phyloP scores from a whole-genome alignment of 108 stramenopile species.

The Discostella pseudostelligera region DNA sequence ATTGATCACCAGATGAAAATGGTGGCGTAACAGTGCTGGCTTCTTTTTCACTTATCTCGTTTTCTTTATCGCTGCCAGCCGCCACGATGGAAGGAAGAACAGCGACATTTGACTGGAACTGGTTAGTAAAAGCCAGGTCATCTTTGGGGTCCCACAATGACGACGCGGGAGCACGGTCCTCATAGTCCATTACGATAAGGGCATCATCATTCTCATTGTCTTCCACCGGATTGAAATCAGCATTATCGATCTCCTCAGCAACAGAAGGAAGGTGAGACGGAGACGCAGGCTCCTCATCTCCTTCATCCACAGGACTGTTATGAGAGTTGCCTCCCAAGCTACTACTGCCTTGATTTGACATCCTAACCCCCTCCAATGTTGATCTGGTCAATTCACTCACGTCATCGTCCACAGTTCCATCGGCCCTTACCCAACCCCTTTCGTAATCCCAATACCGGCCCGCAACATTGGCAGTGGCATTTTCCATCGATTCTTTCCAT shows the following conservation, averaged over 20 bases:
- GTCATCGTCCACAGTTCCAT: constrained; percentile 35
- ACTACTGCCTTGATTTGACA: constrained; percentile 10
- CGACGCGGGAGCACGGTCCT: too few species aligned
- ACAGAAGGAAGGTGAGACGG: constrained; percentile 49
- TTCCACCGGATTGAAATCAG: constrained; percentile 17
- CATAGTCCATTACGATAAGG: too few species aligned
- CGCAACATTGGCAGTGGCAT: constrained; percentile 49
- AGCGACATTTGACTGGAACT: not conserved
- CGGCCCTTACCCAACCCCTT: constrained; percentile 55
- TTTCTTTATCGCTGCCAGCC: constrained; percentile 2
- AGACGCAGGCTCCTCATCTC: not conserved
- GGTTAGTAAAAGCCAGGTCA: not conserved
- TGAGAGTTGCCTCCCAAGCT: too few species aligned
- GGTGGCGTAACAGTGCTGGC: constrained; percentile 1
- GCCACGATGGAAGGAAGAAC: not conserved
- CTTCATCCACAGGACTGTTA: too few species aligned
- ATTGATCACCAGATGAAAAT: not conserved
- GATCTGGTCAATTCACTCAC: constrained; percentile 34
- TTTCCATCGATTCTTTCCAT: constrained; percentile 79
- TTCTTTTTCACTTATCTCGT: not conserved
- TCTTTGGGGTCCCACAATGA: not conserved
- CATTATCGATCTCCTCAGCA: constrained; percentile 44
- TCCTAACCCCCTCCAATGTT: constrained; percentile 1
- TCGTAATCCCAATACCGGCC: constrained; percentile 67
- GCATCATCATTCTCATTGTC: constrained; percentile 11